Evolutionary conservation across 2,329 filamentous ascomycete genomes (phyloP).

Genomic region (Colletotrichum cuscutae): DNA sequence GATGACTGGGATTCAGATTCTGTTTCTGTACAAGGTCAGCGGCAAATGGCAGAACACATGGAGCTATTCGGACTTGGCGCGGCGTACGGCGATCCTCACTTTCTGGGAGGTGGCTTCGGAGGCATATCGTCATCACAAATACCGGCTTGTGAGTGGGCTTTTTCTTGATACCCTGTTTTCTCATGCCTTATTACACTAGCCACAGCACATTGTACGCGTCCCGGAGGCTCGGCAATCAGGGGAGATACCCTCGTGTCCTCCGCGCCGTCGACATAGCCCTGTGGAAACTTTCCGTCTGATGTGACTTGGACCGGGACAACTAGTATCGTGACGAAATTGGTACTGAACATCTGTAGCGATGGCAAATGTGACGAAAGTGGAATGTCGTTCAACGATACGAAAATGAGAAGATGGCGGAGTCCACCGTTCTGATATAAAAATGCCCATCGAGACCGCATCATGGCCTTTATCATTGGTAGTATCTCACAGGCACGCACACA

Average conservation of each 20-base stretch:
- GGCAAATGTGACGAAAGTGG: not conserved
- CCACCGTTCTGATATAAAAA: not conserved
- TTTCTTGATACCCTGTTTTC: not conserved
- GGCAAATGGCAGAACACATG: not conserved
- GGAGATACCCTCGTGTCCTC: not conserved
- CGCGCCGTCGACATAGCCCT: not conserved
- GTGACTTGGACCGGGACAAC: not conserved
- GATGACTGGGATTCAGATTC: not conserved
- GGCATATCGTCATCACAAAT: not conserved
- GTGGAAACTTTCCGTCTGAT: not conserved
- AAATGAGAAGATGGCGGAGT: not conserved
- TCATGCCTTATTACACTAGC: not conserved
- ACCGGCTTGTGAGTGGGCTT: not conserved
- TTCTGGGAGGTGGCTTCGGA: not conserved
- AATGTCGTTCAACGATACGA: constrained; percentile 10
- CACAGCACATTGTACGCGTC: not conserved
- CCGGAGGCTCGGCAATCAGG: not conserved
- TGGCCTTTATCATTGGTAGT: not conserved
- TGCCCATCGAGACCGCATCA: no score
- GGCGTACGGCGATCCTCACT: not conserved
- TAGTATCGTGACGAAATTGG: not conserved
- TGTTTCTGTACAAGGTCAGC: no score
- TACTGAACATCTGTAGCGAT: not conserved
- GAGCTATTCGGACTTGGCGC: not conserved
- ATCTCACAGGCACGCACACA: not conserved